Evolutionary conservation across 306 rosid genomes (phyloP), one percentile per base, ranked within the genome.

Genomic region (Citrullus colocynthis): DNA sequence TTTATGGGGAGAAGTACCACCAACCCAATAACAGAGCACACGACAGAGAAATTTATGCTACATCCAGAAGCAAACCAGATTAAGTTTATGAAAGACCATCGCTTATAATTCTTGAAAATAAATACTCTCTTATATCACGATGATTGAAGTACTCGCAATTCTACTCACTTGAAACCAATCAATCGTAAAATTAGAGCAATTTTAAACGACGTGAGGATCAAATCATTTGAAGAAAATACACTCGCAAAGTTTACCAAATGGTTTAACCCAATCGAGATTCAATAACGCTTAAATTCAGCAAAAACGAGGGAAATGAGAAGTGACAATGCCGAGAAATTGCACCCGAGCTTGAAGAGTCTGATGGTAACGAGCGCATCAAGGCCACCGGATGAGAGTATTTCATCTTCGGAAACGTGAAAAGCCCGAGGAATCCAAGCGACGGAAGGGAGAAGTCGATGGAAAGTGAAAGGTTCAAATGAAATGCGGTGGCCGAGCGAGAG

Each of bases 281-380:
- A 32, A 62, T 21, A 24, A 62, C 34, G 39, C 36, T n/a, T 11
- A 24, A 59, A 21, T 20, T 24, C 16, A 59, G 37, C 9, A 63
- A 63, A 63, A 63, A 34, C 3, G 18, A 73, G 30, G 24, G 4
- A 13, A 78, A 59, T 8, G 15, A 9, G 14, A 79, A 42, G 16
- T 34, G 17, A 21, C 44, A 41, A 66, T 49, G 18, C 11, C 30
- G 17, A 60, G 21, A 14, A 44, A 32, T 78, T 61, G 18, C n/a
- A 92, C 98, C 97, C 90, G 72, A 92, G 83, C 78, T 95, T 95
- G 82, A 92, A 89, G 88, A 95, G 96, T 55, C 92, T 86, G 69
- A 95, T 84, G 84, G 91, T 67, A 73, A 89, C 87, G 15, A 95
- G 90, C 72, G 97, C 93, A 48, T 90, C 98, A 32, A 95, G 97